Base-by-base conservation (phyloP, 495 filamentous ascomycete genomes). In the Glutinoglossum americanum region DNA sequence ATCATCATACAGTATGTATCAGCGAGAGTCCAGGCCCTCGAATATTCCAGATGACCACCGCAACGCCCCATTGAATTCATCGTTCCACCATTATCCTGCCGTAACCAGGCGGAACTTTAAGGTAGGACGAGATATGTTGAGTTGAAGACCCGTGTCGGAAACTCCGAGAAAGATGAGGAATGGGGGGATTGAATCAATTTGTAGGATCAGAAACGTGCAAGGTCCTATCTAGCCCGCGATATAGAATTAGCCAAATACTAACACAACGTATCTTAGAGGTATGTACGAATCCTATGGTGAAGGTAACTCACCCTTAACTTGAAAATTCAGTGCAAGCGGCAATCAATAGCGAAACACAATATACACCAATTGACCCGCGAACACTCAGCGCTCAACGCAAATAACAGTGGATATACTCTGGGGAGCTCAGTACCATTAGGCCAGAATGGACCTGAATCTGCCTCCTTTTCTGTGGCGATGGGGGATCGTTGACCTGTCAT, bases 1-100 rank as follows among this genome's bases (percentile, higher is more conserved):
- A 53, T 1, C 30, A 53, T 3, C 23, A 30, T 58, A 47, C 56
- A 45, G 25, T 51, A 58, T 23, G 39, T 58, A 23, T 58, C 56
- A 3, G 33, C 56, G 9, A 58, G 44, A 26, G 39, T 48, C 56
- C 56, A 58, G 41, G n/a, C 25, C 44, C 41, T 15, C 11, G 49
- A 32, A 32, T 27, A 15, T 7, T 15, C 7, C 11, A 23, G 25
- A 30, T 30, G 25, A 17, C 25, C 17, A 32, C 25, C 11, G n/a
- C 49, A 32, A 53, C n/a, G 41, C 9, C 41, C n/a, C 41, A 45
- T 45, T 21, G 41, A 45, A 45, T 23, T 21, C 41, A 45, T 45
- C 41, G 10, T 45, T 21, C 41, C n/a, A 21, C 41, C n/a, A 21
- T 23, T 5, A 13, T n/a, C 41, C 19, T 45, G n/a, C 17, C 5